Percentiles rank a stretch among this genome's conserved stretches.
Evolutionary conservation across 139 green algal genomes (phyloP).

Genomic region (Micractinium conductrix): DNA sequence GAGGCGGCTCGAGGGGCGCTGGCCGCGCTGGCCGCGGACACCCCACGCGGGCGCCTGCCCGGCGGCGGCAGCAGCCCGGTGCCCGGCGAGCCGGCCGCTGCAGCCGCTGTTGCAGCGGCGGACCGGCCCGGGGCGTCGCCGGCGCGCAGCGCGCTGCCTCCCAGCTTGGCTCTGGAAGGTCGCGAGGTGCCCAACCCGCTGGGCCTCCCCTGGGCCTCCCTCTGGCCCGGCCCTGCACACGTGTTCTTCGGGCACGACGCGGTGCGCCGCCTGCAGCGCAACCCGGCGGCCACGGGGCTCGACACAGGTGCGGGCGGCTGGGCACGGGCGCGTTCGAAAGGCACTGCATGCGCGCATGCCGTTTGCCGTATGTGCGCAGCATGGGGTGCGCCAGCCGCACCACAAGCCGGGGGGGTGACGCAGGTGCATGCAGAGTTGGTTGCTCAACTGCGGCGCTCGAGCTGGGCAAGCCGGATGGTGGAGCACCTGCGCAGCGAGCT

Average conservation of each 20-base stretch:
- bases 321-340: neutral
- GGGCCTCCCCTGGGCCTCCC: slow-evolving; percentile 52
- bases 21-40: neutral
- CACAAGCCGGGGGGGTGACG: neutral
- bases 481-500: too few species aligned
- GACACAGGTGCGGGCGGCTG: neutral
- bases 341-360: neutral
- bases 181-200: slow-evolving; percentile 1
- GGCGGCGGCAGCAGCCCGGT: neutral
- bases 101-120: neutral
- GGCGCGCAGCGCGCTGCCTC: neutral
- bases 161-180: neutral
- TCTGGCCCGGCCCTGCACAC: slow-evolving; percentile 68
- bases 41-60: too few species aligned
- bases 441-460: too few species aligned
- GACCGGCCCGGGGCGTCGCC: neutral
- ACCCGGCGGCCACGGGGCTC: neutral
- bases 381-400: too few species aligned
- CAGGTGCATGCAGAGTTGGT: neutral
- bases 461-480: too few species aligned
- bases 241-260: slow-evolving; percentile 83
- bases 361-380: neutral
- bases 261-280: neutral
- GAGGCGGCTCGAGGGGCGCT: neutral
- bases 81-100: neutral